These are phyloP conservation scores for Trichoderma oligosporum DNA, from an alignment of 2,329 filamentous ascomycete genomes.

Conservation along the genomic window DNA sequence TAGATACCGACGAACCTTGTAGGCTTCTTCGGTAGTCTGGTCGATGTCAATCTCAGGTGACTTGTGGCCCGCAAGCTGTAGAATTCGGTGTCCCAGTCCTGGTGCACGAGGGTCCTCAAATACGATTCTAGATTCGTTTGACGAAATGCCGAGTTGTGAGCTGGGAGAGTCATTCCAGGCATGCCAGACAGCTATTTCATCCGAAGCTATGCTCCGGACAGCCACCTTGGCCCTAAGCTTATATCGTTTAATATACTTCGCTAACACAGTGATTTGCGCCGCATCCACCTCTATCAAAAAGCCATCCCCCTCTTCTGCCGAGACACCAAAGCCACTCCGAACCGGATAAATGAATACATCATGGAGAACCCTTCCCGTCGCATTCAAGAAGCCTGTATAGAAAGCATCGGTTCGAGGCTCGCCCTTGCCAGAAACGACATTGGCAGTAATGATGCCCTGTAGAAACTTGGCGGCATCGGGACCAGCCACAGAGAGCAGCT, in stretches of 20 bases:
- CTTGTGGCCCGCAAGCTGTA: slow-evolving; percentile 31
- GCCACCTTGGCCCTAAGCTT: slow-evolving; percentile 78
- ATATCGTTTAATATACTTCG: slow-evolving; percentile 76
- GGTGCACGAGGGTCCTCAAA: slow-evolving; percentile 53
- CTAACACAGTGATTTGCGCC: slow-evolving; percentile 56
- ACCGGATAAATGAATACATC: slow-evolving; percentile 86
- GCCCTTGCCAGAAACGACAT: slow-evolving; percentile 37
- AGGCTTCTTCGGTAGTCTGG: slow-evolving; percentile 53
- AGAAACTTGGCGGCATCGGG: slow-evolving; percentile 78
- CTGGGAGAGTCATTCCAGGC: slow-evolving; percentile 59
- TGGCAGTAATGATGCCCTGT: slow-evolving; percentile 78
- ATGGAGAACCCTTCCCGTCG: slow-evolving; percentile 76
- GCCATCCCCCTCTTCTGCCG: slow-evolving; percentile 30
- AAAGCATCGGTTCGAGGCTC: slow-evolving; percentile 48
- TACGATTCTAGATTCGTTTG: slow-evolving; percentile 30
- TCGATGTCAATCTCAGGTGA: slow-evolving; percentile 41
- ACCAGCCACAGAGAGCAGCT: slow-evolving; percentile 75
- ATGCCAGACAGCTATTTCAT: slow-evolving; percentile 67
- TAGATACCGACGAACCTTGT: slow-evolving; percentile 73
- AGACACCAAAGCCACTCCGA: slow-evolving; percentile 28
- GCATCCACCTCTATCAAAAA: slow-evolving; percentile 81
- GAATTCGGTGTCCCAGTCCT: slow-evolving; percentile 51
- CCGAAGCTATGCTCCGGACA: slow-evolving; percentile 61
- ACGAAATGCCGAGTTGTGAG: not conserved
- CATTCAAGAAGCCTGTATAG: slow-evolving; percentile 83